Base-by-base conservation (phyloP, 1,284 basidiomycete genomes). In the Anthracocystis walkeri region DNA sequence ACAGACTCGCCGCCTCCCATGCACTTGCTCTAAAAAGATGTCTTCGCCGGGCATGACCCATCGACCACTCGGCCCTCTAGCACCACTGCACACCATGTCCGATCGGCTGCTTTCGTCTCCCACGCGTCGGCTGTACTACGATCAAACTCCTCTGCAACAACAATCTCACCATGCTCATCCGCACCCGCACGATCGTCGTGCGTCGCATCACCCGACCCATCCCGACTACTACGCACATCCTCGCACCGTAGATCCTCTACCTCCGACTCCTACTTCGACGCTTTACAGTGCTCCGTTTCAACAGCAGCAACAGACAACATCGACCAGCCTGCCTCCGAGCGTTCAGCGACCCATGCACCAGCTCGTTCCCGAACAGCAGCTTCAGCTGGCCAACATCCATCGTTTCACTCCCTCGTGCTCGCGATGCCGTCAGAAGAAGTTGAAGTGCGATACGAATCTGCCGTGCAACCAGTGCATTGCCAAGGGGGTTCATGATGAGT, bases 381-480 rank as follows among this genome's bases (percentile, higher is more conserved):
- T 65, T 14, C 73, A 75, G 35, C 53, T 75, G 20, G 62, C 67
- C 60, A 67, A 77, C 56, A 59, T 70, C 38, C 54, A 65, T 38
- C 66, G 68, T 35, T 72, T 73, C 51, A 78, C 77, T 0, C 77
- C 69, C 2, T 73, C 69, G 5, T 78, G 77, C 60, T 72, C 74
- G 4, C 61, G 77, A 11, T 76, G 77, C 45, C 58, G 77, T 14
- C 57, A 58, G 12, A 78, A 78, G 49, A 78, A 78, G 65, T 74
- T 78, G 59, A 75, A 75, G 41, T 78, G 77, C 58, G 72, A 75
- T 38, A 73, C 73, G 7, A 67, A 74, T 31, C 58, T 73, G 14
- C 75, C 75, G 0, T 77, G 75, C 57, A 77, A 77, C 35, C 69
- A 79, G 55, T 80, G 78, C 58, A 74, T 75, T n/a, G 63, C 63